These are phyloP conservation scores for Colletotrichum navitas DNA, from an alignment of 2,329 filamentous ascomycete genomes.

Conservation along the genomic window DNA sequence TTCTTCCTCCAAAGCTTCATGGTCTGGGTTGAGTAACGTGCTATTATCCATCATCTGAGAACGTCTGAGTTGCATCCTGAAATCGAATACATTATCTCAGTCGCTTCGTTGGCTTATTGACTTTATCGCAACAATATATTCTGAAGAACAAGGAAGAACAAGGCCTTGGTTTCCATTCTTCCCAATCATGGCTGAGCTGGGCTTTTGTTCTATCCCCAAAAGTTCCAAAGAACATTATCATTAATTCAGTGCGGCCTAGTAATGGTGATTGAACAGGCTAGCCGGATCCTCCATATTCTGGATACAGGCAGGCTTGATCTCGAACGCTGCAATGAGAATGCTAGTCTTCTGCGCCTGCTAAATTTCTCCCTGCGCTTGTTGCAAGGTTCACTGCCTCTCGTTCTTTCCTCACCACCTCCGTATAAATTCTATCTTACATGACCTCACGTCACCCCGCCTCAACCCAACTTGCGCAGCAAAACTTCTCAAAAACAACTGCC, in stretches of 20 bases:
- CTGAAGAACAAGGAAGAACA: too few relatives aligned
- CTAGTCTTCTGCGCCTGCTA: not conserved
- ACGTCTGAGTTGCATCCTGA: too few relatives aligned
- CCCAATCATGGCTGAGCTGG: not conserved
- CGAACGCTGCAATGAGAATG: fast-evolving
- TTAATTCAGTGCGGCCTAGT: not conserved
- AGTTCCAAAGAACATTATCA: not conserved
- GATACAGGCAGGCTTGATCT: too few relatives aligned
- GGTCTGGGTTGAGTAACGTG: too few relatives aligned
- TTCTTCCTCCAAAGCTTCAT: not conserved
- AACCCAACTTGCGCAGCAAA: not conserved
- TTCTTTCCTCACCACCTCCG: not conserved
- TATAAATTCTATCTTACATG: not conserved
- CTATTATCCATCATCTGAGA: too few relatives aligned
- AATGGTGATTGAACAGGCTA: not conserved
- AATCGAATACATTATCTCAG: not conserved
- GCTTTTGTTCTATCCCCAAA: too few relatives aligned
- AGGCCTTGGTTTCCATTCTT: too few relatives aligned
- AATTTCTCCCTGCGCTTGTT: not conserved
- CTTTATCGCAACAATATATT: too few relatives aligned
- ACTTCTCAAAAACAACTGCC: not conserved
- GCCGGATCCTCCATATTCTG: not conserved
- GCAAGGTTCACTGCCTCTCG: not conserved
- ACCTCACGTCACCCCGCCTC: not conserved
- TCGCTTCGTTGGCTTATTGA: fast-evolving